A percentile compares a stretch with the other conserved stretches of the same genome.
Conservation (phyloP, 2,329 filamentous ascomycete species). For the Ophiostoma quercus region DNA sequence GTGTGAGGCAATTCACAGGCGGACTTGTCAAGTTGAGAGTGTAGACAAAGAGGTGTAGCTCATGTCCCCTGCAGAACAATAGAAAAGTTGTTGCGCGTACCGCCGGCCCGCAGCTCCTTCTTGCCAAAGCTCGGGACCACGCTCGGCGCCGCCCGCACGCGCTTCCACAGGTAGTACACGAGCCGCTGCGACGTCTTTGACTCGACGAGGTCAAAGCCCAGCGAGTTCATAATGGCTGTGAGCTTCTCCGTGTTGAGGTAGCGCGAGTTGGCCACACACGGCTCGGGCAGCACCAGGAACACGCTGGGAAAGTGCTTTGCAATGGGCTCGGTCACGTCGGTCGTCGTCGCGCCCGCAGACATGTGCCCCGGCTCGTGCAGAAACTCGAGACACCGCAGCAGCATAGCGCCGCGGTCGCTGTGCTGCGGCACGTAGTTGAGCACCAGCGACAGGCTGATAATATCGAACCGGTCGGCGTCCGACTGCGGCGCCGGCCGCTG, state of each 20-base stretch:
- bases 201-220: slow-evolving; percentile 65
- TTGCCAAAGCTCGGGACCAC: slow-evolving; percentile 54
- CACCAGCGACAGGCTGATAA: slow-evolving; percentile 87
- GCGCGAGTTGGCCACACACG: slow-evolving; percentile 83
- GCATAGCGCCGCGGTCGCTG: slow-evolving; percentile 72
- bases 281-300: slow-evolving; percentile 83
- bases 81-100: slow-evolving; percentile 82
- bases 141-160: slow-evolving; percentile 32
- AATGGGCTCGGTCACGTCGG: slow-evolving; percentile 19
- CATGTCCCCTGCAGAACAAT: slow-evolving; percentile 55
- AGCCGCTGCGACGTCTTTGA: slow-evolving; percentile 77
- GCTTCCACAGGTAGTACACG: slow-evolving; percentile 81
- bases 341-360: slow-evolving; percentile 19
- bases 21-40: background rate
- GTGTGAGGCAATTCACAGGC: background rate
- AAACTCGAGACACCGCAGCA: slow-evolving; percentile 68
- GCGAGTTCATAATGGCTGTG: slow-evolving; percentile 63
- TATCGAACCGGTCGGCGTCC: slow-evolving; percentile 66
- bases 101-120: slow-evolving; percentile 68
- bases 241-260: slow-evolving; percentile 74
- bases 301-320: slow-evolving; percentile 57
- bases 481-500: slow-evolving; percentile 64
- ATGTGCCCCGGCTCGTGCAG: slow-evolving; percentile 42
- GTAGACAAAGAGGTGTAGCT: background rate
- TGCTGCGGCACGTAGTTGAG: slow-evolving; percentile 89